A percentile compares a stretch with the other conserved stretches of the same genome.
Evolutionary conservation across 208 protist species (phyloP).

Genomic region (Crithidia thermophila): DNA sequence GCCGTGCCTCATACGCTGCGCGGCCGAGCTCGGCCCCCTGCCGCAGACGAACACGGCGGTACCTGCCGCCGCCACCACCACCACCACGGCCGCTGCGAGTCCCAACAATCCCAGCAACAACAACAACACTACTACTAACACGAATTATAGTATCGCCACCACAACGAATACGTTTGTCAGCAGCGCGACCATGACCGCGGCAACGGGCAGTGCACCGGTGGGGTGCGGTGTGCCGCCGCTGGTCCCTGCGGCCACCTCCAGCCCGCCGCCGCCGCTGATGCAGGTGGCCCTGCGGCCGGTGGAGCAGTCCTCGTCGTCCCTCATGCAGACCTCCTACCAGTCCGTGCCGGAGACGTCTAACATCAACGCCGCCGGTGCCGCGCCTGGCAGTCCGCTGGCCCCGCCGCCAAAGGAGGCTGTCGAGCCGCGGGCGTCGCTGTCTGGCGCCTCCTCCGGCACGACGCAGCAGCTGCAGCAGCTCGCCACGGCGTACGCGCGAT

Average conservation of each 20-base stretch:
- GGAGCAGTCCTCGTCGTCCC: constrained; percentile 5
- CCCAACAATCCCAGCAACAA: no score
- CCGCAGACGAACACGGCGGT: background rate
- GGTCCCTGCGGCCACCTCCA: background rate
- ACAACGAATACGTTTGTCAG: no score
- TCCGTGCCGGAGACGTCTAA: background rate
- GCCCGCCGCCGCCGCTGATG: background rate
- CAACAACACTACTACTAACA: no score
- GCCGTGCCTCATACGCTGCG: constrained; percentile 14
- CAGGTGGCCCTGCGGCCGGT: background rate
- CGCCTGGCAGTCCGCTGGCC: background rate
- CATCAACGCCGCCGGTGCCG: background rate
- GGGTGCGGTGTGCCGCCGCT: background rate
- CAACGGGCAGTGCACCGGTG: constrained; percentile 7
- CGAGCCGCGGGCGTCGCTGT: no score
- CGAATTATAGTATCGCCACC: no score
- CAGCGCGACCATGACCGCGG: no score
- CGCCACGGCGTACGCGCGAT: background rate
- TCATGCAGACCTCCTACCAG: constrained; percentile 4
- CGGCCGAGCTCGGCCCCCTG: background rate
- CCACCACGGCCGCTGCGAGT: no score
- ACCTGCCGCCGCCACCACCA: background rate
- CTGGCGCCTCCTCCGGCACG: no score
- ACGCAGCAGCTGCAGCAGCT: constrained; percentile 12
- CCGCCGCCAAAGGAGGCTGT: background rate